These are phyloP conservation scores for Solanum lycopersicoides DNA, from an alignment of 257 asterid species.

Conservation along the genomic window DNA sequence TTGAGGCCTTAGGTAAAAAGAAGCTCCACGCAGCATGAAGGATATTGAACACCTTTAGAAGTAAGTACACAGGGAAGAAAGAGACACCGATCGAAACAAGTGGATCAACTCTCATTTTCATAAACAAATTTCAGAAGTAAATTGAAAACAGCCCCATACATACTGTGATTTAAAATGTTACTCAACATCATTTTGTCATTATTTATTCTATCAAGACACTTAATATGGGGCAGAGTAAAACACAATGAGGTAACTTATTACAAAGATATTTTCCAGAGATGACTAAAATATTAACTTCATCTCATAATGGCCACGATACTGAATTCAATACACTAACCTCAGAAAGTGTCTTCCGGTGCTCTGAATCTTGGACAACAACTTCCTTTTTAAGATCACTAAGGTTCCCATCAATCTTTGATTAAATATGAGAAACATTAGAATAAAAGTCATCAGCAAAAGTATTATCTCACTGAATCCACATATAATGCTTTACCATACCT, in stretches of 20 bases:
- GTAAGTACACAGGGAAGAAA: background rate
- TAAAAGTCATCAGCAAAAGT: background rate
- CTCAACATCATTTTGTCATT: background rate
- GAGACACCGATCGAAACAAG: background rate
- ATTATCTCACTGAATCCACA: background rate
- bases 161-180: background rate
- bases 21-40: background rate
- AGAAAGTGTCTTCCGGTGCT: constrained; percentile 85
- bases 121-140: background rate
- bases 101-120: background rate
- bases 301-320: background rate
- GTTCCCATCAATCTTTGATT: constrained; percentile 73
- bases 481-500: constrained; percentile 27
- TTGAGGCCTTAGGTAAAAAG: background rate
- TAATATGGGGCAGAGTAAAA: background rate
- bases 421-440: constrained; percentile 15
- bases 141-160: background rate
- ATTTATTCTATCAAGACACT: background rate
- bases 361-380: constrained; percentile 78
- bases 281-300: background rate
- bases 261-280: background rate
- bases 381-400: constrained; percentile 72
- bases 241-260: background rate
- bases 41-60: background rate
- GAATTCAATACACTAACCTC: constrained; percentile 43